phyloP scores from a whole-genome alignment of 495 filamentous ascomycete genomes.

The Stereocaulon alpinum region DNA sequence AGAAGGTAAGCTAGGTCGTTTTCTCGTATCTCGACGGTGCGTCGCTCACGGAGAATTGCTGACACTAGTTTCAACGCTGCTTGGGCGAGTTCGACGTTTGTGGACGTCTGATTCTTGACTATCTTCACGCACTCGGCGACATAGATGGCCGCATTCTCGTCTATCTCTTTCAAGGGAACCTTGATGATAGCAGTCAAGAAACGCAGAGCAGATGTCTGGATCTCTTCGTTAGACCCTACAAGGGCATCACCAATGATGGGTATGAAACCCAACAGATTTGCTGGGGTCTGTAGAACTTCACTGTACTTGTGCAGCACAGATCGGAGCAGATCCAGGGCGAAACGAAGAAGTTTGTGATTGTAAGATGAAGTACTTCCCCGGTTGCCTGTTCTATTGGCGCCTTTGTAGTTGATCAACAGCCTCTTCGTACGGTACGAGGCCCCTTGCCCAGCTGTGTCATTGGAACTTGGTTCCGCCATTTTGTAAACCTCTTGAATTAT shows the following conservation, averaged over 20 bases:
- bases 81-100: slow-evolving; percentile 70
- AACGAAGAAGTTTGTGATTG: slow-evolving; percentile 72
- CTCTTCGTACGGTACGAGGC: slow-evolving; percentile 49
- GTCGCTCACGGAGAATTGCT: slow-evolving; percentile 72
- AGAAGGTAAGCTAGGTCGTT: slow-evolving; percentile 75
- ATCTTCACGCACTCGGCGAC: slow-evolving; percentile 72
- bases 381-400: slow-evolving; percentile 56
- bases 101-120: slow-evolving; percentile 64
- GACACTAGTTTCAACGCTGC: slow-evolving; percentile 79
- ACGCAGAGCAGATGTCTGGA: slow-evolving; percentile 73
- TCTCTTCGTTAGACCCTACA: slow-evolving; percentile 73
- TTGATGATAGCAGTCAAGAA: slow-evolving; percentile 76
- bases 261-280: slow-evolving; percentile 73
- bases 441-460: slow-evolving; percentile 33
- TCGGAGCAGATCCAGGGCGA: slow-evolving; percentile 77
- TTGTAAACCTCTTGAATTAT: slow-evolving; percentile 78
- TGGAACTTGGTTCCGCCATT: slow-evolving; percentile 30
- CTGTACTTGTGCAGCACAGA: slow-evolving; percentile 65
- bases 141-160: slow-evolving; percentile 63
- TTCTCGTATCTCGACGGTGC: slow-evolving; percentile 64
- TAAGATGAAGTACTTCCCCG: slow-evolving; percentile 60
- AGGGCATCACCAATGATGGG: slow-evolving; percentile 81
- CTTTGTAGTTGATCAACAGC: slow-evolving; percentile 66
- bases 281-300: slow-evolving; percentile 62
- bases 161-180: slow-evolving; percentile 62